Conservation (phyloP, 75 land plant genomes). For the Azolla pinnata region DNA sequence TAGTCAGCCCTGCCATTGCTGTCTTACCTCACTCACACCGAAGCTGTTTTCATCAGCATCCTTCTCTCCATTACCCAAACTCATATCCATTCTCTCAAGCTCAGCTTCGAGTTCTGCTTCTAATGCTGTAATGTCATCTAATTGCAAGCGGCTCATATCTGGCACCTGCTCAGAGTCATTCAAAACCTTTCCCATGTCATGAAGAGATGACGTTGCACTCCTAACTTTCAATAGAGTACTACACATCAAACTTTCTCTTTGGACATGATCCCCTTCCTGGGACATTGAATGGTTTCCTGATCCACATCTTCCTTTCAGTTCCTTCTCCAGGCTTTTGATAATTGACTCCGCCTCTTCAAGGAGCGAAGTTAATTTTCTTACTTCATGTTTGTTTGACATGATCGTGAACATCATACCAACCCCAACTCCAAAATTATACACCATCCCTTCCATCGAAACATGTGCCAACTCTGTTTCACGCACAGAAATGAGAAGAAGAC, state of each 20-base stretch:
- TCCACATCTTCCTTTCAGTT: conserved; percentile 50
- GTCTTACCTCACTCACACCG: neutral
- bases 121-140: conserved; percentile 19
- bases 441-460: conserved; percentile 14
- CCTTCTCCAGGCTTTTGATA: conserved; percentile 75
- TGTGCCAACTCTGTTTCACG: conserved; percentile 21
- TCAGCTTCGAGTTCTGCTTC: conserved; percentile 51
- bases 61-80: conserved; percentile 10
- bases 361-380: conserved; percentile 39
- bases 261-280: neutral
- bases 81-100: conserved; percentile 29
- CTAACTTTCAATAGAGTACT: neutral
- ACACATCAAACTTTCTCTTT: neutral
- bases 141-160: neutral
- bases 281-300: too few relatives aligned
- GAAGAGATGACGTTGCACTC: neutral
- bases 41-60: neutral
- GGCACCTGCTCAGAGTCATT: neutral
- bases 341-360: conserved; percentile 49
- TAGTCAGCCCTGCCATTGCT: too few relatives aligned
- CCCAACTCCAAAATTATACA: conserved; percentile 56
- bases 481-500: too few relatives aligned
- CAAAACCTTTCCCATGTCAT: neutral
- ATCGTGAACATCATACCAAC: conserved; percentile 50
- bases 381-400: conserved; percentile 36